phyloP scores from a whole-genome alignment of 2,329 filamentous ascomycete species.

The Paracamarosporium sp. region DNA sequence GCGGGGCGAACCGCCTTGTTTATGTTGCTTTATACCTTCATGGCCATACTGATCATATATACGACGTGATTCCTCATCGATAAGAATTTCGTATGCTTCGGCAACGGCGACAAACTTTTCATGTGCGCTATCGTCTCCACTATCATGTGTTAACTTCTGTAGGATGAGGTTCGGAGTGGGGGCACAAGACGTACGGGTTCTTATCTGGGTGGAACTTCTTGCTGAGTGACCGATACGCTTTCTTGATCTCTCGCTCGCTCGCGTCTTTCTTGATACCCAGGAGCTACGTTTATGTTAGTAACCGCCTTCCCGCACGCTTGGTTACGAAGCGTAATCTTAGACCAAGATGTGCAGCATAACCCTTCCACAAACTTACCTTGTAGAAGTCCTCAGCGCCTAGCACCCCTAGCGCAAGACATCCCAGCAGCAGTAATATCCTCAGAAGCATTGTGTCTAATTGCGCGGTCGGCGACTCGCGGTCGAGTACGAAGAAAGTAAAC shows the following conservation, averaged over 20 bases:
- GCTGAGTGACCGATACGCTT: constrained; percentile 87
- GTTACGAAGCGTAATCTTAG: neutral
- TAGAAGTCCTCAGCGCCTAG: constrained; percentile 74
- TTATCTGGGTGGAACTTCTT: constrained; percentile 99
- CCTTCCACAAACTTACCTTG: constrained; percentile 60
- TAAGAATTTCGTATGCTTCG: constrained; percentile 93
- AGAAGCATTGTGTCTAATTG: constrained; percentile 49
- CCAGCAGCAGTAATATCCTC: constrained; percentile 50
- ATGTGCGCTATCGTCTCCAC: constrained; percentile 78
- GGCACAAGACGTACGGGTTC: constrained; percentile 75
- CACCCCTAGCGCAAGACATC: constrained; percentile 52
- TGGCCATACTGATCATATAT: constrained; percentile 96
- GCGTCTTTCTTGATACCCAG: constrained; percentile 82
- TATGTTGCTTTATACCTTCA: constrained; percentile 84
- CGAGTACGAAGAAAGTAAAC: constrained; percentile 26
- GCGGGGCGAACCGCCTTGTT: constrained; percentile 71
- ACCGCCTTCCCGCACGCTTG: neutral
- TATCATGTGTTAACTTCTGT: constrained; percentile 45
- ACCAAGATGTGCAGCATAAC: neutral
- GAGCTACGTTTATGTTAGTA: constrained; percentile 60
- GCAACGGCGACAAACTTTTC: constrained; percentile 93
- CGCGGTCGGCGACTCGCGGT: constrained; percentile 16
- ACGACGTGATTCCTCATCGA: constrained; percentile 77
- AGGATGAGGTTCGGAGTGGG: neutral
- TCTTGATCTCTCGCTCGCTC: constrained; percentile 87